A percentile compares a stretch with the other conserved stretches of the same genome.
Conservation (phyloP, 768 basidiomycete species). For the Ephemerocybe angulata region DNA sequence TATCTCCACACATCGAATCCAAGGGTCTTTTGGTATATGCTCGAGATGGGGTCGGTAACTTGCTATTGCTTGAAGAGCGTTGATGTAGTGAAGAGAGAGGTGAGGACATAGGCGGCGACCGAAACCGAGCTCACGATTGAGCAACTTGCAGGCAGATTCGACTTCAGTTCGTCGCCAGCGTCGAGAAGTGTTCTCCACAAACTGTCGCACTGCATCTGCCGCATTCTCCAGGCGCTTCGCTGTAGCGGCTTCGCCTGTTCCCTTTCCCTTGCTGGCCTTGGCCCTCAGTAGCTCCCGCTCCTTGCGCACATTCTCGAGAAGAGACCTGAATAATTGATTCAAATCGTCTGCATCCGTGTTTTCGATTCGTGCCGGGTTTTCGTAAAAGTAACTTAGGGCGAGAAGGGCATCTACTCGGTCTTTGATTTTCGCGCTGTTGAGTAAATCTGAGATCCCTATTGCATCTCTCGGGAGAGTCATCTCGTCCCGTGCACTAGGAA, state of each 20-base stretch:
- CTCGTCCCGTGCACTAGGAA: no score
- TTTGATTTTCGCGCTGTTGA: conserved; percentile 62
- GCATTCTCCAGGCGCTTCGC: conserved; percentile 55
- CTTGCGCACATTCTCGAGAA: conserved; percentile 15
- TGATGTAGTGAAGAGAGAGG: conserved; percentile 77
- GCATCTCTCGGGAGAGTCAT: no score
- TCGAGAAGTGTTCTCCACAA: conserved; percentile 62
- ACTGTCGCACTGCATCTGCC: conserved; percentile 65
- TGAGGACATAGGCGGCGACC: conserved; percentile 52
- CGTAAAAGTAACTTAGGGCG: conserved; percentile 50
- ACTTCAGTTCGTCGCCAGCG: no score
- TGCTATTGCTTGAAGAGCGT: conserved; percentile 65
- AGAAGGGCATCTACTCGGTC: conserved; percentile 65
- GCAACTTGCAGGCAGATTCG: conserved; percentile 55
- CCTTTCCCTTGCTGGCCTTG: conserved; percentile 25
- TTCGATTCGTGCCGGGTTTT: conserved; percentile 40
- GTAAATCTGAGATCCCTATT: conserved; percentile 19
- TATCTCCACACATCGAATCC: conserved; percentile 66
- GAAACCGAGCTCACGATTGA: conserved; percentile 56
- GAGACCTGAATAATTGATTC: neutral
- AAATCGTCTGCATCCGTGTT: neutral
- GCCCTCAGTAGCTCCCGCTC: conserved; percentile 52
- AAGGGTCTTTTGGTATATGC: conserved; percentile 57
- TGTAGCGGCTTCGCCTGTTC: conserved; percentile 3
- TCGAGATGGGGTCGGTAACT: conserved; percentile 75